Percentiles rank a stretch among this genome's conserved stretches.
Conservation (phyloP, 2,329 filamentous ascomycete genomes). For the Raffaelea arxii region DNA sequence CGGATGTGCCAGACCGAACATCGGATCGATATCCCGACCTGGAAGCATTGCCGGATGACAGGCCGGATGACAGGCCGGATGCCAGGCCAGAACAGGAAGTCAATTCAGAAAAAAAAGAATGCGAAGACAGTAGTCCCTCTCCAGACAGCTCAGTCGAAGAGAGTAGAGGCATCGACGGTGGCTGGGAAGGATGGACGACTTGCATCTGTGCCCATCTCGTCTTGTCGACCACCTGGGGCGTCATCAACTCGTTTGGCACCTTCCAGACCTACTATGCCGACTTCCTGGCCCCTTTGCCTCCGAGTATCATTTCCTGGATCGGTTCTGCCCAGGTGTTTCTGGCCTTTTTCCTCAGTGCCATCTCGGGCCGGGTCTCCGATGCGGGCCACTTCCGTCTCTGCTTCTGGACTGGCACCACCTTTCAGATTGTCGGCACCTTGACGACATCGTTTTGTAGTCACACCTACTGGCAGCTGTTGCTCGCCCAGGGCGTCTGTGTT, state of each 20-base stretch:
- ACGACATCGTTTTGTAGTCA: slow-evolving; percentile 7
- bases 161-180: no score
- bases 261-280: slow-evolving; percentile 15
- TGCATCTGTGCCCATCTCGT: slow-evolving; percentile 17
- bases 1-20: no score
- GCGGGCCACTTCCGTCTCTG: slow-evolving; percentile 10
- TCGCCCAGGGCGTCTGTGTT: slow-evolving; percentile 26
- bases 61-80: no score
- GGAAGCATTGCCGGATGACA: no score
- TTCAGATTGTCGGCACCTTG: slow-evolving; percentile 8
- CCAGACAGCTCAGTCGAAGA: no score
- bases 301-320: slow-evolving; percentile 15
- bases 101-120: no score
- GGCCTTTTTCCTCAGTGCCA: slow-evolving; percentile 8
- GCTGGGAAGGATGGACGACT: slow-evolving; percentile 6
- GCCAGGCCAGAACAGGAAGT: no score
- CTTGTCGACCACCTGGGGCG: slow-evolving; percentile 12
- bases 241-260: slow-evolving; percentile 14
- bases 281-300: slow-evolving; percentile 8
- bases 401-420: slow-evolving; percentile 7
- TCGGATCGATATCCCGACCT: no score
- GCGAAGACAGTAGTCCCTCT: no score
- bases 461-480: slow-evolving; percentile 14
- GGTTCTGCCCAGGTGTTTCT: slow-evolving; percentile 11
- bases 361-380: slow-evolving; percentile 11